A percentile compares a stretch with the other conserved stretches of the same genome.
phyloP scores from a whole-genome alignment of 352 stramenopile species.

The Pythium volutum region DNA sequence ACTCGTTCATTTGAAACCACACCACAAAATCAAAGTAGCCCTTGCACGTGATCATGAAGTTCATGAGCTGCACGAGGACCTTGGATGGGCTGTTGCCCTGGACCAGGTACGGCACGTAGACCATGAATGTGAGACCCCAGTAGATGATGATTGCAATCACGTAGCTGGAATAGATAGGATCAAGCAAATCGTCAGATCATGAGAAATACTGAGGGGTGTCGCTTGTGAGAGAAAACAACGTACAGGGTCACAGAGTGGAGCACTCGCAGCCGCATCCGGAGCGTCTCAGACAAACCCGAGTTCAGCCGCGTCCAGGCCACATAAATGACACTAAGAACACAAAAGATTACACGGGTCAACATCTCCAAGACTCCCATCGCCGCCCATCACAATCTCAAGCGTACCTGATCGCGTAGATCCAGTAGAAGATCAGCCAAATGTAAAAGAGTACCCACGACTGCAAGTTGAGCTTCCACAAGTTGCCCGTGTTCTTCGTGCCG shows the following conservation, averaged over 20 bases:
- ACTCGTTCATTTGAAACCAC: constrained; percentile 90
- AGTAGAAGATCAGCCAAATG: constrained; percentile 85
- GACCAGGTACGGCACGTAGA: constrained; percentile 86
- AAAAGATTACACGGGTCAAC: no score
- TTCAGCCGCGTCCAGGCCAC: constrained; percentile 79
- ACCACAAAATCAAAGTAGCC: constrained; percentile 89
- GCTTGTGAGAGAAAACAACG: constrained; percentile 20
- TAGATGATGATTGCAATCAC: constrained; percentile 92
- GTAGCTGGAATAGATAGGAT: constrained; percentile 38
- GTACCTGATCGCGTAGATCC: constrained; percentile 78
- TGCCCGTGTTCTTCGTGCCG: constrained; percentile 33
- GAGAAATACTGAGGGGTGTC: no score
- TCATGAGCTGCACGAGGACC: constrained; percentile 77
- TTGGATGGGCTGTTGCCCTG: constrained; percentile 37
- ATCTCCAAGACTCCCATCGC: no score
- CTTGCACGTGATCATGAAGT: constrained; percentile 90
- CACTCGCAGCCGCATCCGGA: constrained; percentile 82
- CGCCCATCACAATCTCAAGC: not conserved
- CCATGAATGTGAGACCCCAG: constrained; percentile 80
- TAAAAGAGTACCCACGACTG: constrained; percentile 88
- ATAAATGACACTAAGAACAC: constrained; percentile 63
- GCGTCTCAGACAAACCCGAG: constrained; percentile 77
- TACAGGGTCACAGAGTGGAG: constrained; percentile 87
- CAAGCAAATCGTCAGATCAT: no score
- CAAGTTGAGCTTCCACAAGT: constrained; percentile 84